phyloP scores from a whole-genome alignment of 2,329 filamentous ascomycete species.

The Hypoxylon sp. region DNA sequence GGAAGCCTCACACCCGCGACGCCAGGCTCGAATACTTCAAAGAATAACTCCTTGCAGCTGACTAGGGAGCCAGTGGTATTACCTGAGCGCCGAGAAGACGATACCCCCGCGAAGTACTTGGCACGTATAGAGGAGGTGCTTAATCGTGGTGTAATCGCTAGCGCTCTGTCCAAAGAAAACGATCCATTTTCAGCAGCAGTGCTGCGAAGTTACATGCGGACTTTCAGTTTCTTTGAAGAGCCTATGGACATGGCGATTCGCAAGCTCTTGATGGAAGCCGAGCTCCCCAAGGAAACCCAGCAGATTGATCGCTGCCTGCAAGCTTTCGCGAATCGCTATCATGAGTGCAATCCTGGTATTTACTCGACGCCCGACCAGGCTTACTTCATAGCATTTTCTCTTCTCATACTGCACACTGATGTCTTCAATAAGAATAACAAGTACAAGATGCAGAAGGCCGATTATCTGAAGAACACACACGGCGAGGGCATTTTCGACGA shows the following conservation, averaged over 20 bases:
- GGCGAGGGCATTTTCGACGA: slow-evolving; percentile 94
- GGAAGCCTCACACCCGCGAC: slow-evolving; percentile 74
- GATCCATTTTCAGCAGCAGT: slow-evolving; percentile 86
- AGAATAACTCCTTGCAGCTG: slow-evolving; percentile 83
- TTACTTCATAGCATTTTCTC: slow-evolving; percentile 97
- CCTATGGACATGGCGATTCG: slow-evolving; percentile 98
- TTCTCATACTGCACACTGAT: slow-evolving; percentile 95
- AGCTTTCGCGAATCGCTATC: slow-evolving; percentile 94
- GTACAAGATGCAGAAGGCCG: slow-evolving; percentile 95
- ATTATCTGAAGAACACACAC: slow-evolving; percentile 94
- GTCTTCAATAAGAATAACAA: slow-evolving; percentile 99
- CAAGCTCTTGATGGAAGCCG: slow-evolving; percentile 95
- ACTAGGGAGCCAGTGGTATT: slow-evolving; percentile 74
- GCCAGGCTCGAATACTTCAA: slow-evolving; percentile 75
- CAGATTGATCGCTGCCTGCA: slow-evolving; percentile 96
- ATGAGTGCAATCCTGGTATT: slow-evolving; percentile 97
- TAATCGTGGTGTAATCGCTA: slow-evolving; percentile 83
- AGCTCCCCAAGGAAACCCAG: slow-evolving; percentile 95
- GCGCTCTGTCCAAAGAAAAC: slow-evolving; percentile 82
- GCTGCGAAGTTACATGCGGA: slow-evolving; percentile 92
- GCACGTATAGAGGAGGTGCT: slow-evolving; percentile 82
- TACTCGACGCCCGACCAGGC: slow-evolving; percentile 91
- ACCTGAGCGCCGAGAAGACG: slow-evolving; percentile 83
- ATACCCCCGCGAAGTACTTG: slow-evolving; percentile 90
- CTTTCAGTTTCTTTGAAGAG: slow-evolving; percentile 94